These are phyloP conservation scores for Metschnikowia aberdeeniae DNA, from an alignment of 805 yeast species.

Conservation along the genomic window DNA sequence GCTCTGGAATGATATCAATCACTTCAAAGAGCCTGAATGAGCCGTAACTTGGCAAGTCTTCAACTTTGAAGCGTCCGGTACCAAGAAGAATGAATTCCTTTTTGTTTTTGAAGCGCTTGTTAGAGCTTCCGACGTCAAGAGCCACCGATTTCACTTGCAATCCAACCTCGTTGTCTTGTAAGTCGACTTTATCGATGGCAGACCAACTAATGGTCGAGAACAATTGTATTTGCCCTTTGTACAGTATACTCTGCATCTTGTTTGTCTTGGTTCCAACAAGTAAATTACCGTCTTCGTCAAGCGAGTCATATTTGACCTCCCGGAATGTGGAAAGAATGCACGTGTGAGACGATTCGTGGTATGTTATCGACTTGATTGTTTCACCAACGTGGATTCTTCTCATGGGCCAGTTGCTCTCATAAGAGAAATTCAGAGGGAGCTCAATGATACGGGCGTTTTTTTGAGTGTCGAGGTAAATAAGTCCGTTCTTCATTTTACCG, in stretches of 20 bases:
- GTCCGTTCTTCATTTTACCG: slow-evolving; percentile 40
- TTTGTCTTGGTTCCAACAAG: slow-evolving; percentile 53
- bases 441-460: slow-evolving; percentile 64
- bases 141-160: slow-evolving; percentile 52
- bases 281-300: slow-evolving; percentile 70
- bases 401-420: slow-evolving; percentile 60
- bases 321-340: slow-evolving; percentile 58
- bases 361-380: slow-evolving; percentile 63
- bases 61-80: slow-evolving; percentile 68
- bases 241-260: slow-evolving; percentile 53
- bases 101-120: slow-evolving; percentile 42
- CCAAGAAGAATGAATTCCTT: slow-evolving; percentile 78
- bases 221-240: slow-evolving; percentile 57
- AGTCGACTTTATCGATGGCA: slow-evolving; percentile 63
- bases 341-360: slow-evolving; percentile 62
- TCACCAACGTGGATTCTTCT: slow-evolving; percentile 50
- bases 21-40: slow-evolving; percentile 69
- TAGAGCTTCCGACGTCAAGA: slow-evolving; percentile 42
- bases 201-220: slow-evolving; percentile 76
- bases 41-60: slow-evolving; percentile 79
- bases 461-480: slow-evolving; percentile 67
- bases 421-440: slow-evolving; percentile 45
- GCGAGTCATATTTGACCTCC: slow-evolving; percentile 56
- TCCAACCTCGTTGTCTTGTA: slow-evolving; percentile 66
- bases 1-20: slow-evolving; percentile 84